phyloP scores from a whole-genome alignment of 192 early-diverging fungal genomes.

The Mortierella alpina region DNA sequence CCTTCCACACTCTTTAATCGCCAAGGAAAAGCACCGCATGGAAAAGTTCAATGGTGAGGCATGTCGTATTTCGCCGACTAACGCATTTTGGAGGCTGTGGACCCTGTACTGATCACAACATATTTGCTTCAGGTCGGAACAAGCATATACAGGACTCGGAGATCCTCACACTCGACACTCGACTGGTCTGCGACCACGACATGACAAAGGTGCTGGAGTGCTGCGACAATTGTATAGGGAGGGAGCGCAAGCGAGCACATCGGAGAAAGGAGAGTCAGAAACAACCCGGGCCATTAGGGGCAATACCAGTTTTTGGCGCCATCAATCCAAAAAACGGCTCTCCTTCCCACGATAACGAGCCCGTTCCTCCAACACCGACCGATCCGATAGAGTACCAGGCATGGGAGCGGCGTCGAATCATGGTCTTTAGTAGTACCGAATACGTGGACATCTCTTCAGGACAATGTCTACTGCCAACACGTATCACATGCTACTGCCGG shows the following conservation, averaged over 20 bases:
- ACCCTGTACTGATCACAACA: background rate
- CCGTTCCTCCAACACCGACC: constrained; percentile 46
- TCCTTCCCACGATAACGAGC: constrained; percentile 19
- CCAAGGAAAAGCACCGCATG: constrained; percentile 74
- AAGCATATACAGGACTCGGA: constrained; percentile 40
- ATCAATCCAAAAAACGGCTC: constrained; percentile 26
- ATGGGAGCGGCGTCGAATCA: constrained; percentile 43
- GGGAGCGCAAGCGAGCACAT: constrained; percentile 51
- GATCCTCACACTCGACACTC: constrained; percentile 39
- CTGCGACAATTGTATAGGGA: constrained; percentile 52
- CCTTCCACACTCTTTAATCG: constrained; percentile 76
- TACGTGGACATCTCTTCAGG: constrained; percentile 43
- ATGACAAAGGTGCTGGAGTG: constrained; percentile 45
- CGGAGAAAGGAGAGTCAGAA: constrained; percentile 48
- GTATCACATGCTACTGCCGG: constrained; percentile 89
- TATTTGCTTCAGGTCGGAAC: constrained; percentile 20
- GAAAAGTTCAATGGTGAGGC: constrained; percentile 59
- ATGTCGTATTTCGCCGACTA: background rate
- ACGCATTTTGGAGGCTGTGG: background rate
- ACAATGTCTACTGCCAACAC: constrained; percentile 76
- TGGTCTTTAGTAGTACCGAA: constrained; percentile 53
- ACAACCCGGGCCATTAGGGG: constrained; percentile 25
- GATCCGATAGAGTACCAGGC: constrained; percentile 42
- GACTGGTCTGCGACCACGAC: constrained; percentile 50
- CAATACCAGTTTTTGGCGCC: constrained; percentile 52